These are phyloP conservation scores for Luzula sylvatica DNA, from an alignment of 176 grass and related monocot species.

Conservation along the genomic window DNA sequence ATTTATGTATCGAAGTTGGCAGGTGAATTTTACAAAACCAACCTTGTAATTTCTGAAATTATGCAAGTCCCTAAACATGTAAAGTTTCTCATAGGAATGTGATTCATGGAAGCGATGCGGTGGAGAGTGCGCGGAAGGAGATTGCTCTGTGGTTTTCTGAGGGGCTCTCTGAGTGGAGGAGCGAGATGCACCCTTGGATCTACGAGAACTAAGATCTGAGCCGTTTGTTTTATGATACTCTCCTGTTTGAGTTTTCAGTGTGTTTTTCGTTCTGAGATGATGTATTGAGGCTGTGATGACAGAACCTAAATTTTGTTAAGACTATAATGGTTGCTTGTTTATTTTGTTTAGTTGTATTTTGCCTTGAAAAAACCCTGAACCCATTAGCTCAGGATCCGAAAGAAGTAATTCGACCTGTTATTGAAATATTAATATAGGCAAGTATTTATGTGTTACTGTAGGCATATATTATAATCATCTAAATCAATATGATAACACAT, in stretches of 20 bases:
- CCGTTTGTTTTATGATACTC: not conserved
- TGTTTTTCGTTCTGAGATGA: not conserved
- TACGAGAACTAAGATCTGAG: constrained; percentile 52
- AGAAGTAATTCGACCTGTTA: too few species aligned
- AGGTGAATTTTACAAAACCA: constrained; percentile 36
- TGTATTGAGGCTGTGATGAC: not conserved
- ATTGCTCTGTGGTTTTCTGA: constrained; percentile 91
- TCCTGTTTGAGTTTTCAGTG: not conserved
- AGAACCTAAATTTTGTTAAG: constrained; percentile 28
- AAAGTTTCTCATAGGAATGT: constrained; percentile 43
- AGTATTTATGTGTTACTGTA: too few species aligned
- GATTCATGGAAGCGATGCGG: constrained; percentile 82
- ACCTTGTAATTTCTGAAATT: not conserved
- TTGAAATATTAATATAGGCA: too few species aligned
- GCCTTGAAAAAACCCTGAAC: too few species aligned
- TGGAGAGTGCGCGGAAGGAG: constrained; percentile 89
- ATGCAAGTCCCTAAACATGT: not conserved
- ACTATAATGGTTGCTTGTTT: constrained; percentile 13
- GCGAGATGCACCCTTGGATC: constrained; percentile 89
- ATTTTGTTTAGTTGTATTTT: too few species aligned
- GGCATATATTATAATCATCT: too few species aligned
- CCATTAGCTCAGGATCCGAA: too few species aligned
- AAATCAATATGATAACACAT: too few species aligned
- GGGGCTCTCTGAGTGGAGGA: constrained; percentile 55
- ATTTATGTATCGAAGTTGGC: constrained; percentile 80